phyloP scores from a whole-genome alignment of 371 early-diverging fungal genomes.

The Mortierella sp. region DNA sequence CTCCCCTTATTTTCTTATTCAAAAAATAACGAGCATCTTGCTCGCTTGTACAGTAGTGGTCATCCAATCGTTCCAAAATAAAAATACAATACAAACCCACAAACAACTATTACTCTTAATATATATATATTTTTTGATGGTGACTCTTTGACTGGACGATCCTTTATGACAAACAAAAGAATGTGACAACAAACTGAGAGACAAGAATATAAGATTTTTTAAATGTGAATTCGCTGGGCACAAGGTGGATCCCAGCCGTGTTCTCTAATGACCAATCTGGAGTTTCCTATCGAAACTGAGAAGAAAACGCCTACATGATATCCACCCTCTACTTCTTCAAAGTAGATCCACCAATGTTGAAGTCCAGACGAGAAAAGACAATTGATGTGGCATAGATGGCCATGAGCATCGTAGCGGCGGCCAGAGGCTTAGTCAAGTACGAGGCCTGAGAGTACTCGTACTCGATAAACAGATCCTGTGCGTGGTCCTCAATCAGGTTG shows the following conservation, averaged over 20 bases:
- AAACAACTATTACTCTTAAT: too few species aligned
- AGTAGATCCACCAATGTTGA: conserved; percentile 41
- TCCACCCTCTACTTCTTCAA: conserved; percentile 28
- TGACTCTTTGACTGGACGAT: not conserved
- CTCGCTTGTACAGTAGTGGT: conserved; percentile 8
- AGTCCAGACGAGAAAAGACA: conserved; percentile 38
- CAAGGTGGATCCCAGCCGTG: not conserved
- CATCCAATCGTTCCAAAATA: not conserved
- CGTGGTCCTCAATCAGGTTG: conserved; percentile 78
- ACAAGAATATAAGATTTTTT: not conserved
- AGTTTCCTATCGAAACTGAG: not conserved
- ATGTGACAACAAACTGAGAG: not conserved
- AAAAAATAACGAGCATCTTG: not conserved
- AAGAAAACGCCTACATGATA: too few species aligned
- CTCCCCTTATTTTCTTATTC: not conserved
- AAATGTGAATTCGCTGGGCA: not conserved
- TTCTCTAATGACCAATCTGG: not conserved
- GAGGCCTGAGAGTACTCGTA: conserved; percentile 30
- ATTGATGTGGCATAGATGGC: conserved; percentile 45
- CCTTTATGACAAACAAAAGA: not conserved
- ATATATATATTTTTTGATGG: too few species aligned
- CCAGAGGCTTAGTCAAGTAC: conserved; percentile 53
- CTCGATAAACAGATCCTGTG: conserved; percentile 60
- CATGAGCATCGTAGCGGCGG: conserved; percentile 51
- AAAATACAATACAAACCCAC: not conserved